Percentiles rank a stretch among this genome's conserved stretches.
These are phyloP conservation scores for Pezicula neosporulosa DNA, from an alignment of 2,329 filamentous ascomycete genomes.

Conservation along the genomic window DNA sequence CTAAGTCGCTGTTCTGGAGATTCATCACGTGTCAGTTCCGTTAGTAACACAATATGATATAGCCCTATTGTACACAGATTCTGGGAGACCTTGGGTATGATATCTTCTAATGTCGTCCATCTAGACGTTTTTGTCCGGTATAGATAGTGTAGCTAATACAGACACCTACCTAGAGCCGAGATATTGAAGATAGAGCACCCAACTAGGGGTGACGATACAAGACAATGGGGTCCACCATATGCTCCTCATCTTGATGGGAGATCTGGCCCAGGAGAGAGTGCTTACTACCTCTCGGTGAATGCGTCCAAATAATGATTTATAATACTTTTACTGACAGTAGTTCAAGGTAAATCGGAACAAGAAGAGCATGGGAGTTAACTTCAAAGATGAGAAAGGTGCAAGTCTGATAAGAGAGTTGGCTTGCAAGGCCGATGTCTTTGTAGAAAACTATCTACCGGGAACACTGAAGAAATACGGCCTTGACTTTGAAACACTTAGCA, in stretches of 20 bases:
- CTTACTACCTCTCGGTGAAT: conserved; percentile 85
- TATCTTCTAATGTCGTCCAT: background rate
- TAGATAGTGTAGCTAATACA: background rate
- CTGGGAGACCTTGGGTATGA: conserved; percentile 87
- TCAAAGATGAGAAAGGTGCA: conserved; percentile 78
- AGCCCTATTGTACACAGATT: conserved; percentile 97
- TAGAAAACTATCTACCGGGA: conserved; percentile 93
- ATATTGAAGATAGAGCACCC: conserved; percentile 97
- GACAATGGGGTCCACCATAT: conserved; percentile 93
- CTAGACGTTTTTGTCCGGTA: background rate
- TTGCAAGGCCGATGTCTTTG: conserved; percentile 80
- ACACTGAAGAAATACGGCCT: conserved; percentile 83
- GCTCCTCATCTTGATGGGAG: conserved; percentile 66
- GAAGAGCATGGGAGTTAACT: conserved; percentile 85
- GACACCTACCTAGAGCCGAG: conserved; percentile 62
- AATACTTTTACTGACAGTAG: background rate
- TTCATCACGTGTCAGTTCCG: background rate
- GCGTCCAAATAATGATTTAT: conserved; percentile 16
- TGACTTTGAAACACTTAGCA: conserved; percentile 75
- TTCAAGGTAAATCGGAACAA: conserved; percentile 91
- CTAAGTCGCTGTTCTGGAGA: background rate
- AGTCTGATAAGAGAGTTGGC: conserved; percentile 80
- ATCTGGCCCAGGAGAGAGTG: conserved; percentile 77
- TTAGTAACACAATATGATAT: conserved; percentile 1
- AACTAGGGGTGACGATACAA: conserved; percentile 81